Conservation (phyloP, 225 moss, liverwort and hornwort species). For the Pleurozium schreberi region DNA sequence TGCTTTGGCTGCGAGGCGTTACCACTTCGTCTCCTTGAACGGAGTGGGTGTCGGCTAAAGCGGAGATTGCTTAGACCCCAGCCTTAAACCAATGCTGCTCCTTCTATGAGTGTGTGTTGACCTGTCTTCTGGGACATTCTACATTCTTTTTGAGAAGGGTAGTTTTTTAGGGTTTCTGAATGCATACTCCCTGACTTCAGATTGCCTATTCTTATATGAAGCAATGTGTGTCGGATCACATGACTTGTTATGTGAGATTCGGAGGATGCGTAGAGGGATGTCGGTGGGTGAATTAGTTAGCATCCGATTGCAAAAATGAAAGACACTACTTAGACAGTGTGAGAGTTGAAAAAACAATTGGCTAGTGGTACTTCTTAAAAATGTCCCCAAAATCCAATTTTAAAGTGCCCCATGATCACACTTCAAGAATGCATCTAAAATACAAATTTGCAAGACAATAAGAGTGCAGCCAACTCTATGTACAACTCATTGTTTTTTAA, state of each 20-base stretch:
- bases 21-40: slow-evolving; percentile 10
- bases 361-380: too few species aligned
- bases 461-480: too few species aligned
- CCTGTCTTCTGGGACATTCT: slow-evolving; percentile 25
- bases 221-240: not conserved
- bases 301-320: too few species aligned
- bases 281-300: slow-evolving; percentile 43
- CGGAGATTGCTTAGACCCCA: slow-evolving; percentile 6
- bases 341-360: too few species aligned
- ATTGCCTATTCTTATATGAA: not conserved
- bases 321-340: too few species aligned
- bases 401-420: too few species aligned
- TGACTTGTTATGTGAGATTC: not conserved
- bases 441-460: too few species aligned
- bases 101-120: slow-evolving; percentile 17
- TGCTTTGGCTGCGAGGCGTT: slow-evolving; percentile 39
- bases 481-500: too few species aligned
- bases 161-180: not conserved
- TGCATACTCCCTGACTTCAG: not conserved
- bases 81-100: slow-evolving; percentile 24
- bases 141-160: not conserved
- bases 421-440: too few species aligned
- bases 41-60: slow-evolving; percentile 30
- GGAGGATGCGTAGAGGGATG: slow-evolving; percentile 7
- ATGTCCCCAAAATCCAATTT: too few species aligned